Percentiles rank a stretch among this genome's conserved stretches.
These are phyloP conservation scores for Colletotrichum graminicola DNA, from an alignment of 2,329 filamentous ascomycete genomes.

Conservation along the genomic window DNA sequence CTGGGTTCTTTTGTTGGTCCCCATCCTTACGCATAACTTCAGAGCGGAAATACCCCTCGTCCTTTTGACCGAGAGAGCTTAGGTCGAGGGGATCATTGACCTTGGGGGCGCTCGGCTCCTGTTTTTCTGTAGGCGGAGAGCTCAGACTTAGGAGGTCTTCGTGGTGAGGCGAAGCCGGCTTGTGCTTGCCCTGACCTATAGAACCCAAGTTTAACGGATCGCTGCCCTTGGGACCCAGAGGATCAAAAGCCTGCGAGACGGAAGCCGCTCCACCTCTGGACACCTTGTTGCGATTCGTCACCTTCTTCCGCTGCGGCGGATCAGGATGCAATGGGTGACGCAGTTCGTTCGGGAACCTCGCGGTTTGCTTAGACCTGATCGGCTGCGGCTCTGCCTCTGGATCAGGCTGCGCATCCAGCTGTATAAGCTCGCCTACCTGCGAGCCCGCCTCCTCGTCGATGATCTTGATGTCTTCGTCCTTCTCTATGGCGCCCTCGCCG, in stretches of 20 bases:
- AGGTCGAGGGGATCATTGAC: slow-evolving; percentile 20
- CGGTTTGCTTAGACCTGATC: slow-evolving; percentile 40
- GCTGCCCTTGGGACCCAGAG: slow-evolving; percentile 13
- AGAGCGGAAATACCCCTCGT: neutral
- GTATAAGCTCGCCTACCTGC: slow-evolving; percentile 55
- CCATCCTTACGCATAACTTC: neutral
- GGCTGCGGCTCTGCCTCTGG: slow-evolving; percentile 35
- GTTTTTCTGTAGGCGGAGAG: neutral
- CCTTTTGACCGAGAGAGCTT: slow-evolving; percentile 4
- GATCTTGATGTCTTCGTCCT: slow-evolving; percentile 59
- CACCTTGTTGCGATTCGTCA: slow-evolving; percentile 26
- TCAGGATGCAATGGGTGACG: slow-evolving; percentile 34
- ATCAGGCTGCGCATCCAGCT: slow-evolving; percentile 53
- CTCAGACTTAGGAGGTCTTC: slow-evolving; percentile 25
- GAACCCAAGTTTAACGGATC: slow-evolving; percentile 22
- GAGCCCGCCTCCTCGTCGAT: slow-evolving; percentile 48
- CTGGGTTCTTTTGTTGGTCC: slow-evolving; percentile 5
- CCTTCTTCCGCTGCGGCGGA: slow-evolving; percentile 30
- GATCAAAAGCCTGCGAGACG: slow-evolving; percentile 22
- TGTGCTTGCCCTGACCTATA: slow-evolving; percentile 12
- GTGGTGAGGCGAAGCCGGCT: slow-evolving; percentile 17
- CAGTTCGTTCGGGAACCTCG: slow-evolving; percentile 39
- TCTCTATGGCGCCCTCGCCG: slow-evolving; percentile 60
- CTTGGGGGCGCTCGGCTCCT: neutral
- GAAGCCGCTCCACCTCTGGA: slow-evolving; percentile 16